Conservation (phyloP, 108 stramenopile genomes). For the Skeletonema potamos region DNA sequence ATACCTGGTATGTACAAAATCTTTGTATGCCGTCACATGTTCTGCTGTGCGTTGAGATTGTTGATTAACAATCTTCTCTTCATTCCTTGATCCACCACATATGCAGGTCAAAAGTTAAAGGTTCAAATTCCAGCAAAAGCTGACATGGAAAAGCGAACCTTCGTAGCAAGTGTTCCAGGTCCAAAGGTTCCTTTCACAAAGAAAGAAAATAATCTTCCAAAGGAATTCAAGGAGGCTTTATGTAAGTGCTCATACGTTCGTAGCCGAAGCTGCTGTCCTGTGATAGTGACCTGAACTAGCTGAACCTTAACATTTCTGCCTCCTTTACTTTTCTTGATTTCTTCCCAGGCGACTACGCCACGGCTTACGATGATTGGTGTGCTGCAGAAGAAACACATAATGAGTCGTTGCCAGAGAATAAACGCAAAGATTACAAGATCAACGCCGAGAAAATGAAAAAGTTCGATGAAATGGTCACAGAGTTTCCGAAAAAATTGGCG, state of each 20-base stretch:
- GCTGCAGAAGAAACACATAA: conserved; percentile 52
- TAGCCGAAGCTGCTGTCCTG: background rate
- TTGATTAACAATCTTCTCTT: background rate
- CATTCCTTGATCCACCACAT: conserved; percentile 10
- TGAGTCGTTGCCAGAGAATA: conserved; percentile 11
- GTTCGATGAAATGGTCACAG: conserved; percentile 64
- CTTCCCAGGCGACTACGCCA: conserved; percentile 48
- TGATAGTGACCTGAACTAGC: background rate
- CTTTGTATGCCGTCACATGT: too few relatives aligned
- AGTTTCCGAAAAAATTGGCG: conserved; percentile 68
- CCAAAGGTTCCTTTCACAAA: conserved; percentile 24
- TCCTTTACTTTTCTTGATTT: background rate
- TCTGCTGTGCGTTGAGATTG: background rate
- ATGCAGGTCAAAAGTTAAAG: conserved; percentile 76
- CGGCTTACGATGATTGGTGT: conserved; percentile 74
- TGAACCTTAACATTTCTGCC: too few relatives aligned
- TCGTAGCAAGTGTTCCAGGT: conserved; percentile 71
- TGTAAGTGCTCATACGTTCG: conserved; percentile 9
- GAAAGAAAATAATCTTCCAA: conserved; percentile 67
- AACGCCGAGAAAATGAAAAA: conserved; percentile 64
- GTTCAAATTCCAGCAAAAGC: conserved; percentile 79
- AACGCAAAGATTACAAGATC: conserved; percentile 52
- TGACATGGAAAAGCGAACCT: conserved; percentile 43
- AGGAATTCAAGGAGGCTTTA: conserved; percentile 56
- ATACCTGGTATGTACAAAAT: background rate